Evolutionary conservation across 2,329 filamentous ascomycete species (phyloP).

Genomic region (Corynespora cassiicola): DNA sequence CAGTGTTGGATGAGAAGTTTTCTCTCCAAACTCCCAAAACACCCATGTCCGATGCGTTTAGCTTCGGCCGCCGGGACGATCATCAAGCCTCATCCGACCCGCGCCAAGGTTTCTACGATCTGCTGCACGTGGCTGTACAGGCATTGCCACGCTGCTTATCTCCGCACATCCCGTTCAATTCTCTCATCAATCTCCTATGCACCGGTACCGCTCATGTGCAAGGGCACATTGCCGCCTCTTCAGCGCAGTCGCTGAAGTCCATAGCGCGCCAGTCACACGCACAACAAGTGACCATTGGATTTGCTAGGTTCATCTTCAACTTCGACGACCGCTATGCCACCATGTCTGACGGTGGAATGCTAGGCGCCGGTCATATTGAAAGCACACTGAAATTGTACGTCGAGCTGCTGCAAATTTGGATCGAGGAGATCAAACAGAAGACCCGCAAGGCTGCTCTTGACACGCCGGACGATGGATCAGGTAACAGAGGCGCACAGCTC

Average conservation of each 20-base stretch:
- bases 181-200: conserved; percentile 91
- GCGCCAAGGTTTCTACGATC: conserved; percentile 93
- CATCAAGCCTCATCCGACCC: conserved; percentile 76
- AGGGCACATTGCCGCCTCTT: conserved; percentile 88
- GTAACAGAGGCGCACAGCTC: conserved; percentile 76
- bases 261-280: conserved; percentile 93
- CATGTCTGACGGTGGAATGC: conserved; percentile 96
- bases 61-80: conserved; percentile 84
- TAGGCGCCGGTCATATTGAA: conserved; percentile 92
- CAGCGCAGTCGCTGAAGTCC: conserved; percentile 89
- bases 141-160: conserved; percentile 93
- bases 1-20: conserved; percentile 94
- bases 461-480: conserved; percentile 66
- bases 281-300: conserved; percentile 94
- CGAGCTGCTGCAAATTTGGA: conserved; percentile 94
- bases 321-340: conserved; percentile 98
- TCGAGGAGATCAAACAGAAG: conserved; percentile 91
- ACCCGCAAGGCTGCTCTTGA: conserved; percentile 75
- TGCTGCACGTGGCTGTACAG: conserved; percentile 94
- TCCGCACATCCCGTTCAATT: conserved; percentile 88
- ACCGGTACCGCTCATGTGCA: conserved; percentile 97
- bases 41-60: conserved; percentile 92
- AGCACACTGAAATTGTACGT: conserved; percentile 92
- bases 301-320: conserved; percentile 97
- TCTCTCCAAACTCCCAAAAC: conserved; percentile 87